These are phyloP conservation scores for Talaromyces borbonicus DNA, from an alignment of 495 filamentous ascomycete species.

Conservation along the genomic window DNA sequence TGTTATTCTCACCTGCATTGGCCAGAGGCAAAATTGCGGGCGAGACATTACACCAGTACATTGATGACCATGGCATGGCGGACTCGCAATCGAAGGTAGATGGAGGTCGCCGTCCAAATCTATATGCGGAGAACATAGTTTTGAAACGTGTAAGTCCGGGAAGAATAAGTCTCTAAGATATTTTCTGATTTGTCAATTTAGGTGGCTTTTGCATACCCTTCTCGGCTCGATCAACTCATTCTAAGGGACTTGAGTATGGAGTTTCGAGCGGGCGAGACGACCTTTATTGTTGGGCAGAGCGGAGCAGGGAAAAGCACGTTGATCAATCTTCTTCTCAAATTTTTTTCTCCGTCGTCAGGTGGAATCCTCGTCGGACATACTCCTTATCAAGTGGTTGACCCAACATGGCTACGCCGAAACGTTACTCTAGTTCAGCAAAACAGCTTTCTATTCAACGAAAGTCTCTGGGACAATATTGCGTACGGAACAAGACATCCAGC, in stretches of 20 bases:
- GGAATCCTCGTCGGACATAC: conserved; percentile 60
- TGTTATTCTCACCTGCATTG: conserved; percentile 66
- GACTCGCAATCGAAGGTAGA: conserved; percentile 8
- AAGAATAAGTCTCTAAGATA: background rate
- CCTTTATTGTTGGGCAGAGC: conserved; percentile 76
- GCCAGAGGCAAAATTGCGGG: conserved; percentile 75
- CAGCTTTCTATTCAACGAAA: conserved; percentile 76
- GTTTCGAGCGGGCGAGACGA: conserved; percentile 64
- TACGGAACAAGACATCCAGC: conserved; percentile 50
- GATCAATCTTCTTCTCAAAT: conserved; percentile 64
- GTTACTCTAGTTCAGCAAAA: conserved; percentile 78
- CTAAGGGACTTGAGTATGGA: conserved; percentile 51
- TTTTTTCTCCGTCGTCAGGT: conserved; percentile 60
- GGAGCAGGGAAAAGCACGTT: conserved; percentile 93
- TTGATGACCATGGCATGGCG: background rate
- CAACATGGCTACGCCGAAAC: conserved; percentile 67
- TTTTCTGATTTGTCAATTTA: conserved; percentile 19
- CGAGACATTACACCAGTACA: conserved; percentile 38
- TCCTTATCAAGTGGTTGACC: conserved; percentile 50
- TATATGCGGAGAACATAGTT: conserved; percentile 36
- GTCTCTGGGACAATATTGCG: conserved; percentile 69
- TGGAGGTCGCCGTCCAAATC: conserved; percentile 10
- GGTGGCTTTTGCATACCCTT: conserved; percentile 80
- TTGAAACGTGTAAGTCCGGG: conserved; percentile 52
- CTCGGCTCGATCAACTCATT: conserved; percentile 51